phyloP scores from a whole-genome alignment of 2,329 filamentous ascomycete species.

The Colletotrichum sp. region DNA sequence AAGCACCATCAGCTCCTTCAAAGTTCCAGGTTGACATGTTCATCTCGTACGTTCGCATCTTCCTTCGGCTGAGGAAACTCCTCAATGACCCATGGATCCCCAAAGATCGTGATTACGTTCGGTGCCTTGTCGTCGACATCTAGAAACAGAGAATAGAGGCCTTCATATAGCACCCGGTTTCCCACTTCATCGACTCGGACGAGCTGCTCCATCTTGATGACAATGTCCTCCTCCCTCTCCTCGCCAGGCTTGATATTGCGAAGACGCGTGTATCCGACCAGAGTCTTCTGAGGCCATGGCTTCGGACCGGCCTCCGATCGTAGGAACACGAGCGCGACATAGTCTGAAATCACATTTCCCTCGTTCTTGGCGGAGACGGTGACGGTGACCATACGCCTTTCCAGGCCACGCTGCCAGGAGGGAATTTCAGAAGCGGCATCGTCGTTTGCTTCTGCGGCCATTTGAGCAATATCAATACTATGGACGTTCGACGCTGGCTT shows the following conservation, averaged over 20 bases:
- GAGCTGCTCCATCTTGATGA: slow-evolving; percentile 52
- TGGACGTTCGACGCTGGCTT: neutral
- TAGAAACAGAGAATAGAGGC: slow-evolving; percentile 51
- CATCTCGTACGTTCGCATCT: neutral
- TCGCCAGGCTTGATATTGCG: slow-evolving; percentile 38
- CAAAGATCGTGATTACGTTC: neutral
- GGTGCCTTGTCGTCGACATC: slow-evolving; percentile 35
- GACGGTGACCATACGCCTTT: slow-evolving; percentile 31
- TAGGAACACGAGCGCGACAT: slow-evolving; percentile 56
- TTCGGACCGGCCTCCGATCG: slow-evolving; percentile 48
- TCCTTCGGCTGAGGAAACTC: slow-evolving; percentile 5
- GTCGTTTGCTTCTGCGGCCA: neutral
- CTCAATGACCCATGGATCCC: neutral
- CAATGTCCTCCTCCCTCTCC: slow-evolving; percentile 36
- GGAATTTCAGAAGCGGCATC: neutral
- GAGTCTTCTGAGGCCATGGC: slow-evolving; percentile 57
- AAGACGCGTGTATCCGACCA: slow-evolving; percentile 56
- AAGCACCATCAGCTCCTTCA: neutral
- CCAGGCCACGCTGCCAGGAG: neutral
- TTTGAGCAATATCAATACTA: neutral
- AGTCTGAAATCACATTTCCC: slow-evolving; percentile 53
- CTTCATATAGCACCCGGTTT: slow-evolving; percentile 57
- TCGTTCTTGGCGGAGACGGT: slow-evolving; percentile 52
- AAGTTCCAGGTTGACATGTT: neutral
- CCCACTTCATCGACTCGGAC: slow-evolving; percentile 55